Base-by-base conservation (phyloP, 2,329 filamentous ascomycete genomes). In the Rutstroemia sp. region DNA sequence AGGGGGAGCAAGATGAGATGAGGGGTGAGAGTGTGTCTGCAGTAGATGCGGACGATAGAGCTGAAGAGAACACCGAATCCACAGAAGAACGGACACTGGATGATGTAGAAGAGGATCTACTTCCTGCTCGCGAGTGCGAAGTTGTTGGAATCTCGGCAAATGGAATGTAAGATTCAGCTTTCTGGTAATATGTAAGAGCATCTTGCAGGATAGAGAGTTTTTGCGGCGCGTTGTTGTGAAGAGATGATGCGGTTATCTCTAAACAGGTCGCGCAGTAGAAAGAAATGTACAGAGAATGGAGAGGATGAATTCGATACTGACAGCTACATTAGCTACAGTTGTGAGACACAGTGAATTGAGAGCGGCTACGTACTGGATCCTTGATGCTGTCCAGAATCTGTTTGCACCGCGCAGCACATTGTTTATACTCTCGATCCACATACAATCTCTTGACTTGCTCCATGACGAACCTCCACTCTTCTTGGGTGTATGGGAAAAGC, bases 201-300 rank as follows among this genome's bases (percentile, higher is more conserved):
- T 65, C 57, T 54, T 65, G 61, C n/a, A 69, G 61, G n/a, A 68
- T 59, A 1, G 61, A 61, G n/a, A 68, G 57, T 51, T 67, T 68
- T 49, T 57, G 40, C 36, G 53, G 56, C 6, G 64, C 60, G 25
- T 66, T 59, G 19, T 60, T 60, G 49, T 64, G 57, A 7, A 68
- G 61, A 17, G 60, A 56, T 3, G 60, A 59, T 12, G 67, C 67
- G 14, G 58, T 63, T 36, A 65, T 58, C 54, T 70, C 66, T 17
- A 68, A 52, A 17, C 62, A 66, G 19, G 59, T 62, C 6, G 67
- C 68, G 16, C 63, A 62, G 51, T 65, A 69, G 54, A 69, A 70
- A n/a, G 58, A 62, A 8, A 70, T 50, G 45, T 66, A 69, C 12
- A 69, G 65, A 12, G 57, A 61, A 54, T 69, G 64, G 4, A 69